Evolutionary conservation across 1,284 basidiomycete genomes (phyloP).

Genomic region (Ganoderma sp.): DNA sequence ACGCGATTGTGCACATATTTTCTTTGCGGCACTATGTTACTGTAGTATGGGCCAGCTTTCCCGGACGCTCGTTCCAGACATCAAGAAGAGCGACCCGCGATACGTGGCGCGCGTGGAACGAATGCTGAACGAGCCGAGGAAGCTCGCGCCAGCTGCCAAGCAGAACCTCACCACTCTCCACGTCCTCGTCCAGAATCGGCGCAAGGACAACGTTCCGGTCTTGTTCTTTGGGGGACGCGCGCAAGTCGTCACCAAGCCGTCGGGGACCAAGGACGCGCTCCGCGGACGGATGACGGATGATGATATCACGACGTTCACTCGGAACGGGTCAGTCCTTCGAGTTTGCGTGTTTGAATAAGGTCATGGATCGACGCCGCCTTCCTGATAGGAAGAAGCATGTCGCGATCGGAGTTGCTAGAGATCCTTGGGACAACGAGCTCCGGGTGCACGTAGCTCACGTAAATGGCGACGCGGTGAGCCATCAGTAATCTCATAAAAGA

Average conservation of each 20-base stretch:
- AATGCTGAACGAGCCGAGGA: background rate
- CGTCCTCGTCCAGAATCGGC: constrained; percentile 26
- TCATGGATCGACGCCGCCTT: background rate
- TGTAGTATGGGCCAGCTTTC: background rate
- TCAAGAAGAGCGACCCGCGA: background rate
- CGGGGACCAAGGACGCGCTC: constrained; percentile 1
- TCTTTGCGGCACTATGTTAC: background rate
- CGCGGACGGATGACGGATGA: background rate
- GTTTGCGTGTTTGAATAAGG: background rate
- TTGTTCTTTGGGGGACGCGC: constrained; percentile 16
- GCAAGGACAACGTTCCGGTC: constrained; percentile 16
- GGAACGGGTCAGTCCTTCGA: background rate
- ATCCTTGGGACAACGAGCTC: background rate
- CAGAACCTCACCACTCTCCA: constrained; percentile 16
- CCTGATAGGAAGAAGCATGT: background rate
- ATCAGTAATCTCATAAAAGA: background rate
- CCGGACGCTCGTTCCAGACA: background rate
- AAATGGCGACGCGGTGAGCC: constrained; percentile 1
- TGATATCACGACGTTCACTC: background rate
- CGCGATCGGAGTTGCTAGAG: background rate
- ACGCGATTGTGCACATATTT: constrained; percentile 3
- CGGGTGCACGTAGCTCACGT: constrained; percentile 1
- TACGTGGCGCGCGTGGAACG: background rate
- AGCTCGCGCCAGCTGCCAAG: background rate
- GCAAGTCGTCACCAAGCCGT: constrained; percentile 12